Evolutionary conservation across 179 eudicot species (phyloP).

Genomic region (Gypsophila paniculata): DNA sequence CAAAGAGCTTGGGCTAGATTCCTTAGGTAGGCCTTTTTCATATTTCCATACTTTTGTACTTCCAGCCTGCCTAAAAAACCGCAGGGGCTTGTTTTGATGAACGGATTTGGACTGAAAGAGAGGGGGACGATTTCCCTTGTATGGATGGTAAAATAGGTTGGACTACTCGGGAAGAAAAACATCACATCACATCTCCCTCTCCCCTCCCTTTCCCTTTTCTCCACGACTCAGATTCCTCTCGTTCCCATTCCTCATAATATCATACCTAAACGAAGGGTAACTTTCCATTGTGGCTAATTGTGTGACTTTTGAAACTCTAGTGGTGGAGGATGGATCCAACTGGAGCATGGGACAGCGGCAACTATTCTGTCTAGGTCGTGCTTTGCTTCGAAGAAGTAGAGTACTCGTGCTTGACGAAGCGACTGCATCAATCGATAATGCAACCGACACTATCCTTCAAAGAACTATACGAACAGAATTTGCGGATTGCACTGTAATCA

Average conservation of each 20-base stretch:
- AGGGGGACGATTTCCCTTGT: no score
- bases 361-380: slow-evolving; percentile 72
- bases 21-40: slow-evolving; percentile 35
- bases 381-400: slow-evolving; percentile 59
- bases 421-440: slow-evolving; percentile 76
- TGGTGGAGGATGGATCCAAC: slow-evolving; percentile 69
- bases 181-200: no score
- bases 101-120: no score
- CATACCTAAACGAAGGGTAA: neutral
- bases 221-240: no score
- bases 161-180: no score
- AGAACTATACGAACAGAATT: slow-evolving; percentile 43
- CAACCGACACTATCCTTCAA: slow-evolving; percentile 67
- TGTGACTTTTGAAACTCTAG: slow-evolving; percentile 28
- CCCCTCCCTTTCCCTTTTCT: no score
- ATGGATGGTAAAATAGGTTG: no score
- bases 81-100: no score
- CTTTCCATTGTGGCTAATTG: neutral
- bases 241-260: no score
- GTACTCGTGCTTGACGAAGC: slow-evolving; percentile 79
- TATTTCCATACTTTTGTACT: neutral
- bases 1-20: slow-evolving; percentile 45
- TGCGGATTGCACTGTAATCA: slow-evolving; percentile 26
- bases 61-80: no score
- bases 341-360: slow-evolving; percentile 94